A percentile compares a stretch with the other conserved stretches of the same genome.
Evolutionary conservation across 345 rosid species (phyloP).

Genomic region (Ceriops decandra): DNA sequence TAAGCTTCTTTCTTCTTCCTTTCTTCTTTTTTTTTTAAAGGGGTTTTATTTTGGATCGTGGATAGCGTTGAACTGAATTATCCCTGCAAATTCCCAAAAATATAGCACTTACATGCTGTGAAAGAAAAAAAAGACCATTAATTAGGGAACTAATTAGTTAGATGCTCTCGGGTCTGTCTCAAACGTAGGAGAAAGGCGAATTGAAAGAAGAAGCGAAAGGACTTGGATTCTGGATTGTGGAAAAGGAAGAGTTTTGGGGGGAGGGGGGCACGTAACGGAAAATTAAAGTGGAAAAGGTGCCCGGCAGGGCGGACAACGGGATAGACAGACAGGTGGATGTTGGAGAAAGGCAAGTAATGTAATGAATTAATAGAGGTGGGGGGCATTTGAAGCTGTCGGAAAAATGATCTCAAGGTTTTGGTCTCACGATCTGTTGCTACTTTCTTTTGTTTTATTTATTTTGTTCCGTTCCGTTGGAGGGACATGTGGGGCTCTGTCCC

Average conservation of each 20-base stretch:
- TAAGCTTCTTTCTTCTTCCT: not conserved
- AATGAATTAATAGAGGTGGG: conserved; percentile 4
- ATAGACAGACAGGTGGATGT: conserved; percentile 17
- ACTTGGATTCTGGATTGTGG: no score
- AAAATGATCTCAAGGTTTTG: conserved; percentile 24
- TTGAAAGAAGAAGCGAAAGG: no score
- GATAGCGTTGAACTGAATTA: not conserved
- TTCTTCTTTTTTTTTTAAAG: not conserved
- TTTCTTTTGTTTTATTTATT: not conserved
- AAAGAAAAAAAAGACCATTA: no score
- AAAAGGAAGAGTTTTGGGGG: no score
- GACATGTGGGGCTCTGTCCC: conserved; percentile 39
- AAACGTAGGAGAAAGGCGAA: no score
- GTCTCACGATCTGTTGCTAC: conserved; percentile 20
- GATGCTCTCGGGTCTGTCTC: no score
- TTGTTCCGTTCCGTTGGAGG: conserved; percentile 20
- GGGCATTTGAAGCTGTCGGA: conserved; percentile 41
- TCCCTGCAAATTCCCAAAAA: no score
- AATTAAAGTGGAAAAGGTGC: no score
- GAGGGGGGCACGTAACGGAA: no score
- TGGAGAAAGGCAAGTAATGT: conserved; percentile 37
- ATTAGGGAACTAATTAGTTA: no score
- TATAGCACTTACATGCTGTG: no score
- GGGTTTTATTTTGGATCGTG: not conserved
- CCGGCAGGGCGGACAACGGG: no score